Conservation (phyloP, 768 basidiomycete genomes). For the Cystobasidium onofrii region DNA sequence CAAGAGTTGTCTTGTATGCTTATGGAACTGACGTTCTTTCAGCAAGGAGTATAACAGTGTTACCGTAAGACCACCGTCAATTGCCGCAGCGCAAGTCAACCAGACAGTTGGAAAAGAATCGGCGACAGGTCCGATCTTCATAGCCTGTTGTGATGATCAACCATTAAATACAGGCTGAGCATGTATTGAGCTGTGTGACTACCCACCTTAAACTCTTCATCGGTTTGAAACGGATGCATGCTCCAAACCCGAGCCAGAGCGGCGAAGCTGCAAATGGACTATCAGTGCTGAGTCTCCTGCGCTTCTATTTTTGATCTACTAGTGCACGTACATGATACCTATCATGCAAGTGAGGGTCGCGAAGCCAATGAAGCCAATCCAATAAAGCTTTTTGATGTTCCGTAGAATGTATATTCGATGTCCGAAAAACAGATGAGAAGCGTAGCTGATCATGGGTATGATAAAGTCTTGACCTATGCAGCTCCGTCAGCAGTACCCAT, state of each 20-base stretch:
- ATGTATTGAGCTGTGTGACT: not conserved
- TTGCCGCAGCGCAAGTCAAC: constrained; percentile 20
- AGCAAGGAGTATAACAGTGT: constrained; percentile 1
- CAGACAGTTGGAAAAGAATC: constrained; percentile 14
- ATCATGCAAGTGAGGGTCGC: not conserved
- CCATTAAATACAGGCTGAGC: no score
- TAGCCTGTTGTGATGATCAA: no score
- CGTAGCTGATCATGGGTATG: constrained; percentile 12
- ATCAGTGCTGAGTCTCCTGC: no score
- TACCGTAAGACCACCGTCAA: constrained; percentile 18
- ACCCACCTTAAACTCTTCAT: constrained; percentile 4
- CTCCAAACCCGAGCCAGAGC: constrained; percentile 2
- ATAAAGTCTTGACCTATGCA: constrained; percentile 9
- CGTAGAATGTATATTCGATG: constrained; percentile 11
- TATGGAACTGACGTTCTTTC: not conserved
- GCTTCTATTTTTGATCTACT: no score
- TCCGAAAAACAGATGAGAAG: constrained; percentile 19
- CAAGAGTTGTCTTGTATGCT: not conserved
- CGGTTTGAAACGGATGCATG: constrained; percentile 1
- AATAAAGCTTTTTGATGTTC: not conserved
- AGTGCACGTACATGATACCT: constrained; percentile 1
- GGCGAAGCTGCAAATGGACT: constrained; percentile 1
- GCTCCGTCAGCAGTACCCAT: not conserved
- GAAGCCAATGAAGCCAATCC: not conserved
- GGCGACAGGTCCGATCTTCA: constrained; percentile 7